Evolutionary conservation across 2,329 filamentous ascomycete genomes (phyloP), one percentile per base, ranked within the genome.

Genomic region (Botryotinia narcissicola): DNA sequence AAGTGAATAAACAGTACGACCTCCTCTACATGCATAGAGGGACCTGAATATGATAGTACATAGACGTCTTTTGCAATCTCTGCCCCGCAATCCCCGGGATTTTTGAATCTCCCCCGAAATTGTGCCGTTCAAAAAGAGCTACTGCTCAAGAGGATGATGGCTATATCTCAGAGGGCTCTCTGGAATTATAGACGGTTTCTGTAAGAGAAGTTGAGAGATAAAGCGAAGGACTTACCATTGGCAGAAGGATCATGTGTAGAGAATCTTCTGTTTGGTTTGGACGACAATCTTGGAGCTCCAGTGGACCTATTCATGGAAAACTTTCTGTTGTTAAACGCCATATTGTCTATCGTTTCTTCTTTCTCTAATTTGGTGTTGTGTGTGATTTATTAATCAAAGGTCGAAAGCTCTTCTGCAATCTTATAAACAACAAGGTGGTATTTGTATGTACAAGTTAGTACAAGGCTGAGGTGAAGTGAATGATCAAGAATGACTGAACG

Each of bases 281-380:
- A 79, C 54, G 83, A 80, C 59, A 85, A 83, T 79, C 89, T 86
- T 74, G 89, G 89, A 59, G 87, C 86, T 78, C 89, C 89, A 70
- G 89, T 90, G 80, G 90, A 88, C 79, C 88, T 86, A 83, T 91
- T 90, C 83, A 91, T 90, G 76, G 88, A 90, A 82, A 91, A 91
- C 81, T 90, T 90, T 83, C 89, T 87, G 74, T 85, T 86, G 80
- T 84, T 82, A 78, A 88, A 88, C 32, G 78, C 76, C 79, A 81
- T 81, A 29, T 66, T 80, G 57, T 69, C 63, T 29, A 63, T 59
- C 59, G 32, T 37, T 40, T 29, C 35, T 46, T 40, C 25, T 66
- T 29, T 62, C 16, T 71, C 42, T 8, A 35, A 66, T 35, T 18
- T 35, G 20, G 5, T 44, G 35, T 67, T 67, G 25, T 40, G 4